These are phyloP conservation scores for Gynandropsis gynandra DNA, from an alignment of 345 rosid genomes.

Conservation along the genomic window DNA sequence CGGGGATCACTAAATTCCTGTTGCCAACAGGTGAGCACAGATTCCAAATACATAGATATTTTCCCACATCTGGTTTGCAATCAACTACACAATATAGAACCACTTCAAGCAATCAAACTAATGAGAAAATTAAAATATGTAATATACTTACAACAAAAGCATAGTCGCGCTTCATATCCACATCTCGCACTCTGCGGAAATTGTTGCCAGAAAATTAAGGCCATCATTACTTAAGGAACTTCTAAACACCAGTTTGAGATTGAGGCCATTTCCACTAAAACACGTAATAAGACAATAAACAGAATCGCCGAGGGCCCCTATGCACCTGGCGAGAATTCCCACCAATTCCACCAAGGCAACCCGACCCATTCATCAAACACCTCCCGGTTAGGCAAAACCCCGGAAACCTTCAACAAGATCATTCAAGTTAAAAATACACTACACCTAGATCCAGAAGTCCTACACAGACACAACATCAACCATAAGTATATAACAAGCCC, in stretches of 20 bases:
- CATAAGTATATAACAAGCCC: neutral
- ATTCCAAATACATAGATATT: constrained; percentile 10
- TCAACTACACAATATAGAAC: neutral
- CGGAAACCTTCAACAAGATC: constrained; percentile 98
- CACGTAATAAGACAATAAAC: constrained; percentile 54
- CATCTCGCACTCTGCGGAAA: constrained; percentile 97
- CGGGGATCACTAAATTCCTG: constrained; percentile 96
- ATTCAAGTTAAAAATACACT: constrained; percentile 65
- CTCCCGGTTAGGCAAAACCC: constrained; percentile 88
- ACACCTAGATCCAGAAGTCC: constrained; percentile 21
- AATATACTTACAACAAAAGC: constrained; percentile 81
- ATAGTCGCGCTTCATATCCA: constrained; percentile 99
- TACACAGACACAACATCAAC: constrained; percentile 16
- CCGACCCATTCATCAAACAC: constrained; percentile 86
- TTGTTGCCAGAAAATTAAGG: constrained; percentile 97
- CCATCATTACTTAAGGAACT: constrained; percentile 90
- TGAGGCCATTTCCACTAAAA: constrained; percentile 71
- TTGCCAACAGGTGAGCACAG: constrained; percentile 13
- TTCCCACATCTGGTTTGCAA: neutral
- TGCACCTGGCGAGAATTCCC: constrained; percentile 29
- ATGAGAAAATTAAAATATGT: neutral
- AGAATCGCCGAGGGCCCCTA: constrained; percentile 30
- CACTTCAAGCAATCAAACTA: neutral
- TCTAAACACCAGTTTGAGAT: constrained; percentile 83
- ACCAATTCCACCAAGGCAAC: constrained; percentile 79